These are phyloP conservation scores for Hyphopichia wangnamkhiaoensis DNA, from an alignment of 1,139 yeast genomes.

Conservation along the genomic window DNA sequence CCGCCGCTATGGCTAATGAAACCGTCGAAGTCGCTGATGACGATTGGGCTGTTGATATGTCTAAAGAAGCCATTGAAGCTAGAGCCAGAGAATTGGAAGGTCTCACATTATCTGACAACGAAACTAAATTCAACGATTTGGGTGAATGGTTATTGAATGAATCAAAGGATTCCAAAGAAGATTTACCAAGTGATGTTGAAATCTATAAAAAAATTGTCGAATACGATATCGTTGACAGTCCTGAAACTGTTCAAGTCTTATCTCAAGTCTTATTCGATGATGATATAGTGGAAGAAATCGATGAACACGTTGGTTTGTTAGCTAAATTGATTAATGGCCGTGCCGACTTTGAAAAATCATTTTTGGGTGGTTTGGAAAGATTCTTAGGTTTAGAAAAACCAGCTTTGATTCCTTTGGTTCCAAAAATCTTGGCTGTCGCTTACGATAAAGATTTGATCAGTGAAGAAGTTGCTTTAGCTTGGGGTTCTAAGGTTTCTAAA, in stretches of 20 bases:
- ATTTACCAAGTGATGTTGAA: conserved; percentile 81
- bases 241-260: conserved; percentile 84
- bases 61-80: conserved; percentile 93
- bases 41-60: conserved; percentile 98
- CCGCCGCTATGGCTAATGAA: conserved; percentile 59
- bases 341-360: conserved; percentile 76
- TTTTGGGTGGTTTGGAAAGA: conserved; percentile 95
- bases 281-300: conserved; percentile 70
- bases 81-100: conserved; percentile 88
- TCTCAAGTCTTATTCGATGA: conserved; percentile 90
- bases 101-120: conserved; percentile 42
- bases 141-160: conserved; percentile 83
- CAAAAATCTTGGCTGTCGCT: conserved; percentile 77
- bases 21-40: conserved; percentile 76
- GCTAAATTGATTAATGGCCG: conserved; percentile 68
- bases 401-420: conserved; percentile 69
- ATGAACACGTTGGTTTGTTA: conserved; percentile 78
- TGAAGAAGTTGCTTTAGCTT: conserved; percentile 76
- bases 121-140: conserved; percentile 64
- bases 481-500: conserved; percentile 93
- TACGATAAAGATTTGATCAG: conserved; percentile 83
- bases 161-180: conserved; percentile 54
- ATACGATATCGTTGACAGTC: conserved; percentile 68
- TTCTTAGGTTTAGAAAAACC: conserved; percentile 82
- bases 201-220: conserved; percentile 88